Conservation (phyloP, 768 basidiomycete genomes). For the Artomyces pyxidatus region DNA sequence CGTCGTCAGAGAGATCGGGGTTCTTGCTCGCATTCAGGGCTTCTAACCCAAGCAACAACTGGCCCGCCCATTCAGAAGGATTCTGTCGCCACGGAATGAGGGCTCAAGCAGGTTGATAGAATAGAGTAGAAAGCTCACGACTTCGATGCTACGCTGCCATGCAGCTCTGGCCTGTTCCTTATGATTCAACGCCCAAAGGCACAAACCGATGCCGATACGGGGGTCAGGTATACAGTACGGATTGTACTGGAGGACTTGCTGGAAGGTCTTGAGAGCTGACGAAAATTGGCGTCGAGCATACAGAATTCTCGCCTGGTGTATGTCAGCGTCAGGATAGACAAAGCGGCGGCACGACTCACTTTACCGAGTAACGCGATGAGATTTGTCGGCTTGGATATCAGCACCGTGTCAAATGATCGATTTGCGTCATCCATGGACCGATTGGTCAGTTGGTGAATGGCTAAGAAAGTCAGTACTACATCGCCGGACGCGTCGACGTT, state of each 20-base stretch:
- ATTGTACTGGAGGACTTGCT: conserved; percentile 69
- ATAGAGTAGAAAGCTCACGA: conserved; percentile 43
- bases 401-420: conserved; percentile 72
- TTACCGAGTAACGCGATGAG: conserved; percentile 84
- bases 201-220: conserved; percentile 90
- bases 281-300: conserved; percentile 73
- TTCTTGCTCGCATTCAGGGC: conserved; percentile 81
- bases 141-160: conserved; percentile 84
- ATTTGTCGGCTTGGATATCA: conserved; percentile 75
- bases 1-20: conserved; percentile 51
- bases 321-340: not conserved
- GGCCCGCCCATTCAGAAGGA: conserved; percentile 69
- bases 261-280: conserved; percentile 78
- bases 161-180: conserved; percentile 76
- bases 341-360: conserved; percentile 31
- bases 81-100: conserved; percentile 37
- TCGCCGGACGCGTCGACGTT: too few species aligned
- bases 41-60: conserved; percentile 78
- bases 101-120: not conserved
- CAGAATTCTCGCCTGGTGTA: conserved; percentile 74
- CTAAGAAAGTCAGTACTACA: too few species aligned
- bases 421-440: conserved; percentile 78
- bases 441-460: conserved; percentile 74
- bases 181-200: conserved; percentile 85
- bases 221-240: conserved; percentile 87